Percentiles rank a stretch among this genome's conserved stretches.
Conservation (phyloP, 1,139 yeast genomes). For the Yamadazyma triangularis region DNA sequence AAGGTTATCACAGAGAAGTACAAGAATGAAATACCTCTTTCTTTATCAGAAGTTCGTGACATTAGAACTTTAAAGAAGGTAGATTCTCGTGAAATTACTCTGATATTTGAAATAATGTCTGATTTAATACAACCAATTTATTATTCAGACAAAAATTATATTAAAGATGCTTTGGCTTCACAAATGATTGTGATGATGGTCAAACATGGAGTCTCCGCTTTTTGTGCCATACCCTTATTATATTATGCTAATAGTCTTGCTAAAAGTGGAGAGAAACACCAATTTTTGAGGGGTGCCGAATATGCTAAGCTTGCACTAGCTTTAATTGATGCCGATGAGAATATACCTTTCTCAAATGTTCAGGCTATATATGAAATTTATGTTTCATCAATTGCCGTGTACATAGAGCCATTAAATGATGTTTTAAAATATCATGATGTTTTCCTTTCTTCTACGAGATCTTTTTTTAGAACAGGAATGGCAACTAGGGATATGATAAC, state of each 20-base stretch:
- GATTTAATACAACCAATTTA: constrained; percentile 36
- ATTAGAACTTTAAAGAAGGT: constrained; percentile 21
- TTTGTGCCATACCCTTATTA: constrained; percentile 24
- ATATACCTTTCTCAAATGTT: constrained; percentile 32
- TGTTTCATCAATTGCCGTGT: constrained; percentile 39
- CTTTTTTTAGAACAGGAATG: constrained; percentile 11
- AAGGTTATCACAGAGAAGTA: constrained; percentile 18
- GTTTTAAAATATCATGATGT: constrained; percentile 30
- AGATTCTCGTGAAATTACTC: constrained; percentile 22
- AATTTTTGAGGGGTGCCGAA: constrained; percentile 23
- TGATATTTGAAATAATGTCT: constrained; percentile 41
- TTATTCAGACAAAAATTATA: constrained; percentile 18
- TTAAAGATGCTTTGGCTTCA: constrained; percentile 21
- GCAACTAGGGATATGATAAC: constrained; percentile 11
- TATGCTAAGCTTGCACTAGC: constrained; percentile 32
- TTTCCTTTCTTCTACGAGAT: constrained; percentile 16
- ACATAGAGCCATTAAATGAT: constrained; percentile 38
- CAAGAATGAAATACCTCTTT: constrained; percentile 32
- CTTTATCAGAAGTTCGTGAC: constrained; percentile 39
- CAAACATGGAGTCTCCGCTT: constrained; percentile 21
- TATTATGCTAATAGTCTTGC: constrained; percentile 36
- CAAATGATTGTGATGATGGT: constrained; percentile 22
- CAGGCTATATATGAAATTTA: constrained; percentile 43
- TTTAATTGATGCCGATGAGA: constrained; percentile 31
- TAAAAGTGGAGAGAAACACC: constrained; percentile 28